Evolutionary conservation across 208 protist genomes (phyloP).

Genomic region (Leishmania arabica): DNA sequence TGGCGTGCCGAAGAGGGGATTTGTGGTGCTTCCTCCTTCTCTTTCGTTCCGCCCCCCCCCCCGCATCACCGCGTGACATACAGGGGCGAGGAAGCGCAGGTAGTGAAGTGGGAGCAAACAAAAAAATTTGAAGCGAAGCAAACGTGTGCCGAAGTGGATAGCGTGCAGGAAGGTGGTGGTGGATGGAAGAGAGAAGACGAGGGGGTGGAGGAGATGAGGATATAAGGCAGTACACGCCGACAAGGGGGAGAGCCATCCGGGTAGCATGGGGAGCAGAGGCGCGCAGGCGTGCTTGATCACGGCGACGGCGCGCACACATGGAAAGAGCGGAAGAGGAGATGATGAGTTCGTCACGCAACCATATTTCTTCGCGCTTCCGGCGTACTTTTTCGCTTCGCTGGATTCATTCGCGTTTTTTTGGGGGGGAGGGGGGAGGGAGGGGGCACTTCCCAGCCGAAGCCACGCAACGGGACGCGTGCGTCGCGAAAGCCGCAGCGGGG

Average conservation of each 20-base stretch:
- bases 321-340: not conserved
- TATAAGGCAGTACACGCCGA: not conserved
- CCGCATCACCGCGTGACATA: not conserved
- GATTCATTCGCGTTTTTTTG: not conserved
- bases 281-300: not conserved
- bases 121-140: not conserved
- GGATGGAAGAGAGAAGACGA: too few species aligned
- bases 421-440: too few species aligned
- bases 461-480: not conserved
- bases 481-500: not conserved
- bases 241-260: constrained; percentile 1
- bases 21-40: not conserved
- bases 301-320: not conserved
- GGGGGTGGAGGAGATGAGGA: not conserved
- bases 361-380: too few species aligned
- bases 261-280: not conserved
- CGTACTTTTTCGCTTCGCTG: not conserved
- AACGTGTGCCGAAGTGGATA: not conserved
- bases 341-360: not conserved
- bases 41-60: too few species aligned
- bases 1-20: not conserved
- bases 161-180: not conserved
- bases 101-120: not conserved
- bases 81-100: not conserved
- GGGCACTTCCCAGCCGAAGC: too few species aligned